Evolutionary conservation across 768 basidiomycete genomes (phyloP).

Genomic region (Lentinula boryana): DNA sequence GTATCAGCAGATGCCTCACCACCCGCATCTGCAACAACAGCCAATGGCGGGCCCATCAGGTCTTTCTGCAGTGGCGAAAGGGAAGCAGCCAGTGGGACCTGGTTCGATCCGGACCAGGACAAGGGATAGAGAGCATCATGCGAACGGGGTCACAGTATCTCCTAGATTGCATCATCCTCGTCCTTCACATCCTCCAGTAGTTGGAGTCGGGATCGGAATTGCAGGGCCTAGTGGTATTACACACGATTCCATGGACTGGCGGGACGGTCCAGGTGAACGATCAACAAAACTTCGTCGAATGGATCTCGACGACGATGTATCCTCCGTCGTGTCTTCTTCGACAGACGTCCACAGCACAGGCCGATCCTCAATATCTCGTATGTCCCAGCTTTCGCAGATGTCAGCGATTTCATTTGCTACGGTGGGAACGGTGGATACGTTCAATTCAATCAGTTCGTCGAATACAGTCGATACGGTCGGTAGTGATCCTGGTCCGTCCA

Average conservation of each 20-base stretch:
- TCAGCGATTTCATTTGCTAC: slow-evolving; percentile 79
- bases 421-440: slow-evolving; percentile 24
- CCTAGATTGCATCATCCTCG: not conserved
- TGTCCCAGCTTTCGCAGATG: slow-evolving; percentile 23
- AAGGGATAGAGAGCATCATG: slow-evolving; percentile 38
- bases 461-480: slow-evolving; percentile 26
- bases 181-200: not conserved
- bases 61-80: not conserved
- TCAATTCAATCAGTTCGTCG: not conserved
- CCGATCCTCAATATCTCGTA: slow-evolving; percentile 19
- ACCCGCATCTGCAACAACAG: slow-evolving; percentile 43
- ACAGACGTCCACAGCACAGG: slow-evolving; percentile 76
- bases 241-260: slow-evolving; percentile 15
- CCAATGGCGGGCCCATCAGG: not conserved
- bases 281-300: slow-evolving; percentile 72
- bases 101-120: slow-evolving; percentile 47
- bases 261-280: slow-evolving; percentile 45
- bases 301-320: slow-evolving; percentile 82
- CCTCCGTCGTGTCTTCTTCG: slow-evolving; percentile 65
- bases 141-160: slow-evolving; percentile 31
- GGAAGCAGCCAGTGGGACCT: not conserved
- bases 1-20: slow-evolving; percentile 34
- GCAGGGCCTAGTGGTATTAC: not conserved
- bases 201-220: slow-evolving; percentile 1
- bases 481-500: slow-evolving; percentile 70